Percentiles rank a stretch among this genome's conserved stretches.
These are phyloP conservation scores for Eucalyptus pumila DNA, from an alignment of 345 rosid species.

Conservation along the genomic window DNA sequence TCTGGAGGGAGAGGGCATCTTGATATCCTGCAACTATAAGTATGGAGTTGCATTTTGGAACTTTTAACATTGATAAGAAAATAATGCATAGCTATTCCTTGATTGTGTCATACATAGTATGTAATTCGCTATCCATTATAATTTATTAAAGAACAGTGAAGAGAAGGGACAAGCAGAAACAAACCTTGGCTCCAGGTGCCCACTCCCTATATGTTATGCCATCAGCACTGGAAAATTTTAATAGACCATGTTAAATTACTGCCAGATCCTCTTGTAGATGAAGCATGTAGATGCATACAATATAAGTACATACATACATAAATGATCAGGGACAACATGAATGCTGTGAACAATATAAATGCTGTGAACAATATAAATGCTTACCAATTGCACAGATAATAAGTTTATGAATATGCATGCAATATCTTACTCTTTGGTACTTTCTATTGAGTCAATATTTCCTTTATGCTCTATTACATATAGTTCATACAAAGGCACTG, in stretches of 20 bases:
- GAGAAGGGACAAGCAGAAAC: conserved; percentile 2
- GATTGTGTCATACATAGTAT: background rate
- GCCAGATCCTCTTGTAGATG: background rate
- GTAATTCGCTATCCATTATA: background rate
- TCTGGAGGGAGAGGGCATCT: background rate
- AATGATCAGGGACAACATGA: background rate
- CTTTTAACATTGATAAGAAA: background rate
- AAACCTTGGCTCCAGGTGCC: conserved; percentile 99
- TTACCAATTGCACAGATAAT: background rate
- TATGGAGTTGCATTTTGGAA: background rate
- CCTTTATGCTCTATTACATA: background rate
- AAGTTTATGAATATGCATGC: background rate
- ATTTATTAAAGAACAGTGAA: background rate
- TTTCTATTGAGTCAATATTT: background rate
- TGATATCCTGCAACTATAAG: background rate
- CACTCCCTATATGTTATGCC: conserved; percentile 94
- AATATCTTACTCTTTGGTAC: background rate
- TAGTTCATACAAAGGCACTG: background rate
- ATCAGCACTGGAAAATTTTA: conserved; percentile 36
- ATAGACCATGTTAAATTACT: background rate
- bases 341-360: background rate
- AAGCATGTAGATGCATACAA: background rate
- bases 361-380: background rate
- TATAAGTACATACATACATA: background rate
- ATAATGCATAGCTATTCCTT: background rate